phyloP scores from a whole-genome alignment of 257 asterid species.

The Cruciata laevipes region DNA sequence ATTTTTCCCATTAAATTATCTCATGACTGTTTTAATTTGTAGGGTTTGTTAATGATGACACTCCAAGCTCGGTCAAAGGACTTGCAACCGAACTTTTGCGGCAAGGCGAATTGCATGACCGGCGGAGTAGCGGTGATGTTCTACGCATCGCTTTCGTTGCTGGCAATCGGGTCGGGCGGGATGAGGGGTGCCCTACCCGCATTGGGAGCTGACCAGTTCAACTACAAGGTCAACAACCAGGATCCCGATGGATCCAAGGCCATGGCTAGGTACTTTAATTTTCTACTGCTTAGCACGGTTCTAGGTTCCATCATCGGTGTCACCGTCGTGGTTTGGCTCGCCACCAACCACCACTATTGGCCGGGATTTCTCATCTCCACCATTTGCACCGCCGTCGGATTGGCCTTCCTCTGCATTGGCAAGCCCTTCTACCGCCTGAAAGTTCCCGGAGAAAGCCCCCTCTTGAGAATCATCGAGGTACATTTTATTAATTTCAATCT shows the following conservation, averaged over 20 bases:
- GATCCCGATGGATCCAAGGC: slow-evolving; percentile 60
- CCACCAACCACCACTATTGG: slow-evolving; percentile 73
- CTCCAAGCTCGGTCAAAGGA: slow-evolving; percentile 55
- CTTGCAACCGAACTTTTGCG: slow-evolving; percentile 54
- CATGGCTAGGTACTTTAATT: slow-evolving; percentile 73
- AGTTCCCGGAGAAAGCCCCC: slow-evolving; percentile 58
- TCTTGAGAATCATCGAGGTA: slow-evolving; percentile 52
- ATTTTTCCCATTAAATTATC: no score
- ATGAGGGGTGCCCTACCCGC: slow-evolving; percentile 70
- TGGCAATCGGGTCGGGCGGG: slow-evolving; percentile 75
- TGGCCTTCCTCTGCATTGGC: slow-evolving; percentile 36
- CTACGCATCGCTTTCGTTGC: slow-evolving; percentile 44
- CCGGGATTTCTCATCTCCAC: slow-evolving; percentile 58
- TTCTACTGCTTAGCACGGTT: slow-evolving; percentile 51
- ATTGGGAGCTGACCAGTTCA: slow-evolving; percentile 85
- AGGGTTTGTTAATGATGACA: slow-evolving; percentile 77
- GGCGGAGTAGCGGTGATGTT: slow-evolving; percentile 53
- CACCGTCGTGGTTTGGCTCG: slow-evolving; percentile 62
- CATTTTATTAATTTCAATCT: no score
- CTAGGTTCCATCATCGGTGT: slow-evolving; percentile 56
- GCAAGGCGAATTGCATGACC: slow-evolving; percentile 36
- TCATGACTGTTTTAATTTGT: no score
- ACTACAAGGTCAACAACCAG: slow-evolving; percentile 40
- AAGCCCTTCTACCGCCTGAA: slow-evolving; percentile 57
- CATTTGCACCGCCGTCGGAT: slow-evolving; percentile 32